Base-by-base conservation (phyloP, 1,284 basidiomycete species). In the Tilletia horrida region DNA sequence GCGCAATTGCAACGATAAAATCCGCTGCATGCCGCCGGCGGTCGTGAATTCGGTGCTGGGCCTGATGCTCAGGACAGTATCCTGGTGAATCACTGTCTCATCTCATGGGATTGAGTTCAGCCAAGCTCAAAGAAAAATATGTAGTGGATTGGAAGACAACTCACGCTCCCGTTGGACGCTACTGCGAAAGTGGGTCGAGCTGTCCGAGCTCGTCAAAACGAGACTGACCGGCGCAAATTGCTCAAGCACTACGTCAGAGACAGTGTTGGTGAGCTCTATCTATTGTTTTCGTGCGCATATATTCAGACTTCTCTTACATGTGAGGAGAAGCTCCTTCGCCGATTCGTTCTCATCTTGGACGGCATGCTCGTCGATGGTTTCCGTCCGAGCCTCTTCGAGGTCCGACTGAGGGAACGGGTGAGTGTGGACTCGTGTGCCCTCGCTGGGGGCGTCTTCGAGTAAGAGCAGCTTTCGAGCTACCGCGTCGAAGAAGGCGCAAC, bases 131-230 rank as follows among this genome's bases (percentile, higher is more conserved):
- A 8, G 9, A 9, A 18, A 44, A 18, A 44, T 8, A 40, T 40
- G 35, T 11, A 6, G 4, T 11, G 11, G 35, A 11, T 11, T 40
- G 35, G 6, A 4, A 40, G 35, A 40, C 11, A 16, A 35, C 55
- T 59, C 29, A 59, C 55, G 29, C 31, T 59, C 55, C n/a, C 31
- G 4, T 9, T 29, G 27, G n/a, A 18, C 31, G 2, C 8, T 18
- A 4, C 27, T 59, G 35, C 31, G 55, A 29, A 59, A 59, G 27
- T 21, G 25, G 14, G 29, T 29, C 16, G 55, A 59, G 29, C 29
- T 59, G 4, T 59, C 55, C 18, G 55, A 59, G 55, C 31, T 59
- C 29, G 55, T 59, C 55, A 59, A 29, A 6, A 59, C 55, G 29
- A 59, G 55, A 16, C 31, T 59, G 55, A 59, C 14, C 1, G 55